These are phyloP conservation scores for Aspergillus latus DNA, from an alignment of 2,329 filamentous ascomycete genomes.

Conservation along the genomic window DNA sequence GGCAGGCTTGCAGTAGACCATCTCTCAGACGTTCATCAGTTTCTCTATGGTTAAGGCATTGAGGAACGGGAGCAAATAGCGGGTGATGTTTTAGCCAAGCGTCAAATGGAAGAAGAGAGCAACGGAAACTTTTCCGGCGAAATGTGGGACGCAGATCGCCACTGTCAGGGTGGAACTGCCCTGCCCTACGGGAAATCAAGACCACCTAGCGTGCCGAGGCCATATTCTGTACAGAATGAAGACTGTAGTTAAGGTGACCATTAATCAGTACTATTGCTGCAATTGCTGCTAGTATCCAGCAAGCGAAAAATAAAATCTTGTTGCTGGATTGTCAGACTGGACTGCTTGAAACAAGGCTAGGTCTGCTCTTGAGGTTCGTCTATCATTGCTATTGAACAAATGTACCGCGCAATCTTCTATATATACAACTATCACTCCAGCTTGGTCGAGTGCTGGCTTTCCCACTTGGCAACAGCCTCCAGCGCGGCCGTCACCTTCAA, in stretches of 20 bases:
- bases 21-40: too few relatives aligned
- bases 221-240: too few relatives aligned
- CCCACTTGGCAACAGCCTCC: conserved; percentile 47
- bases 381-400: conserved; percentile 6
- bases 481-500: conserved; percentile 50
- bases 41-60: too few relatives aligned
- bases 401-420: conserved; percentile 12
- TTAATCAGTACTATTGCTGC: too few relatives aligned
- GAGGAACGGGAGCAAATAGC: neutral
- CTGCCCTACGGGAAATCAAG: too few relatives aligned
- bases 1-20: neutral
- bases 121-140: conserved; percentile 20
- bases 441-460: conserved; percentile 28
- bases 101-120: neutral
- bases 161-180: neutral
- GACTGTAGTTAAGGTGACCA: too few relatives aligned
- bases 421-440: conserved; percentile 17
- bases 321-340: neutral
- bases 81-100: conserved; percentile 1
- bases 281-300: too few relatives aligned
- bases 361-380: neutral
- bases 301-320: too few relatives aligned
- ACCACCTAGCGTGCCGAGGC: neutral
- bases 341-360: too few relatives aligned
- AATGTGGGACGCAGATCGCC: neutral